Percentiles rank a stretch among this genome's conserved stretches.
Evolutionary conservation across 2,329 filamentous ascomycete species (phyloP).

Genomic region (Cladophialophora yegresii): DNA sequence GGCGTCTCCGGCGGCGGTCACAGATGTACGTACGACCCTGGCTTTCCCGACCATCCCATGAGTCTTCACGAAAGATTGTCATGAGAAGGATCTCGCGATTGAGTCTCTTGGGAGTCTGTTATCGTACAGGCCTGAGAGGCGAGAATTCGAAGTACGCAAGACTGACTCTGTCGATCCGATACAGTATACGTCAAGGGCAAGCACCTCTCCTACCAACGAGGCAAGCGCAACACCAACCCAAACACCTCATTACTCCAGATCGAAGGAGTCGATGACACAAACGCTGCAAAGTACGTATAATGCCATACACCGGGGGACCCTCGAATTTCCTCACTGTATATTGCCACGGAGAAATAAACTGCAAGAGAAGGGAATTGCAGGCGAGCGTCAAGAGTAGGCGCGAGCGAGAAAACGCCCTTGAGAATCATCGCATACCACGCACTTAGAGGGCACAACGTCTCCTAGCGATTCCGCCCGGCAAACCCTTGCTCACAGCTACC

Average conservation of each 20-base stretch:
- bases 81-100: neutral
- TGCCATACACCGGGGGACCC: neutral
- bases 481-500: too few species aligned
- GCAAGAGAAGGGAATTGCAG: neutral
- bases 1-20: constrained; percentile 77
- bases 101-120: neutral
- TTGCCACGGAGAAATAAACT: neutral
- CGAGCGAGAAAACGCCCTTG: neutral
- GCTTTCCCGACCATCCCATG: neutral
- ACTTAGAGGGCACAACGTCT: neutral
- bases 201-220: constrained; percentile 97
- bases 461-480: neutral
- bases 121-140: neutral
- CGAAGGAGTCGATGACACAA: constrained; percentile 90
- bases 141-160: neutral
- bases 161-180: constrained; percentile 36
- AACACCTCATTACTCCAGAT: constrained; percentile 95
- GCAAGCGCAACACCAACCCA: constrained; percentile 87
- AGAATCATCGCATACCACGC: neutral
- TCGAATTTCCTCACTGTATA: neutral
- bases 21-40: constrained; percentile 64
- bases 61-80: neutral
- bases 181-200: constrained; percentile 93
- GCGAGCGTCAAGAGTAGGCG: neutral
- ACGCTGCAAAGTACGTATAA: constrained; percentile 75